Conservation (phyloP, 805 yeast genomes). For the Candida oleophila region DNA sequence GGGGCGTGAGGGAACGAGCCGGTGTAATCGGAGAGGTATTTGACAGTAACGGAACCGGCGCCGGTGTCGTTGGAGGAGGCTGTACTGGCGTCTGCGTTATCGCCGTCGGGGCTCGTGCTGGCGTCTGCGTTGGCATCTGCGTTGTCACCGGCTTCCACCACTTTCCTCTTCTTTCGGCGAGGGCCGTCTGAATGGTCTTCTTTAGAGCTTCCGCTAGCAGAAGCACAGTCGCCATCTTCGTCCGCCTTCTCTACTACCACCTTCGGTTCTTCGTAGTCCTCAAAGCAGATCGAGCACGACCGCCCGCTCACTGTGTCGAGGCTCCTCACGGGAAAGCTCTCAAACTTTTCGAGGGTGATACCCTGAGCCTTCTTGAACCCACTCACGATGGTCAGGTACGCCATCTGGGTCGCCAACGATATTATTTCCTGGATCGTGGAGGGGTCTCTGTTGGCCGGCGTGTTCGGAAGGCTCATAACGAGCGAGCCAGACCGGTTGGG, state of each 20-base stretch:
- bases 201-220: no score
- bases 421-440: conserved; percentile 59
- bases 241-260: not conserved
- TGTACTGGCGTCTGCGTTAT: no score
- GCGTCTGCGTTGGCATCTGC: not conserved
- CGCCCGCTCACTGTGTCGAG: conserved; percentile 12
- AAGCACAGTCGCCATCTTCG: no score
- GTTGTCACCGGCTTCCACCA: not conserved
- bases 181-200: not conserved
- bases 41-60: no score
- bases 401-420: conserved; percentile 67
- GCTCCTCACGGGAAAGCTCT: conserved; percentile 43
- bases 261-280: conserved; percentile 31
- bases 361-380: conserved; percentile 51
- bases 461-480: conserved; percentile 66
- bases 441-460: conserved; percentile 58
- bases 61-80: no score
- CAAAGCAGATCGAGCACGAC: conserved; percentile 67
- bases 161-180: not conserved
- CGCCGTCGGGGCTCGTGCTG: no score
- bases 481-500: conserved; percentile 56
- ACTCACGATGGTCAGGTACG: conserved; percentile 59
- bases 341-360: conserved; percentile 49
- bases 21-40: conserved; percentile 19
- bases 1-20: conserved; percentile 54